Percentiles rank a stretch among this genome's conserved stretches.
Conservation (phyloP, 164 flowering plant genomes). For the Sextonia rubra region DNA sequence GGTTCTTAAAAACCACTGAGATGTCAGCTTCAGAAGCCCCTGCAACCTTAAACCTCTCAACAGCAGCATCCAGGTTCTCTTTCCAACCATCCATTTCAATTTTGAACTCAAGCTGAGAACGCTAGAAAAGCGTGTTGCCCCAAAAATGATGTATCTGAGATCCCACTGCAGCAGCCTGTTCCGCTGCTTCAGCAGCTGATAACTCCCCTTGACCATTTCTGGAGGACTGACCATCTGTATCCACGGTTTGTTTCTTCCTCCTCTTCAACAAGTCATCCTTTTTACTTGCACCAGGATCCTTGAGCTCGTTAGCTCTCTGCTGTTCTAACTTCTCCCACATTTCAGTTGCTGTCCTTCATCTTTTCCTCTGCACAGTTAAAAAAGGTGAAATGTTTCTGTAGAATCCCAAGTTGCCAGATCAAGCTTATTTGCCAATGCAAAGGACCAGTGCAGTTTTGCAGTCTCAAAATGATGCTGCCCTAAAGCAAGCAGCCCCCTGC, state of each 20-base stretch:
- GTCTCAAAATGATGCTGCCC: conserved; percentile 98
- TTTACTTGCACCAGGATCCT: conserved; percentile 66
- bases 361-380: conserved; percentile 85
- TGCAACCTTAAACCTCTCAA: conserved; percentile 87
- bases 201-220: conserved; percentile 38
- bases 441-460: conserved; percentile 98
- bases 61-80: conserved; percentile 73
- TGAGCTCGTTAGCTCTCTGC: conserved; percentile 72
- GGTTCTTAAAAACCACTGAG: conserved; percentile 72
- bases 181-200: conserved; percentile 79
- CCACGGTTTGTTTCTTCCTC: conserved; percentile 53
- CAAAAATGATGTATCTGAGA: conserved; percentile 98
- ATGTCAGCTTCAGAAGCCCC: conserved; percentile 95
- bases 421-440: conserved; percentile 71
- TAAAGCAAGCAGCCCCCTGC: conserved; percentile 80
- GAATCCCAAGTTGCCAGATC: conserved; percentile 77
- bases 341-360: conserved; percentile 86
- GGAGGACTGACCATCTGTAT: conserved; percentile 39
- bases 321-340: conserved; percentile 99
- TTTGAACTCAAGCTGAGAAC: conserved; percentile 90
- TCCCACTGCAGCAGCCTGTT: conserved; percentile 88
- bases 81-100: conserved; percentile 71
- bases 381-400: conserved; percentile 67
- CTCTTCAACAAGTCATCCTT: conserved; percentile 68
- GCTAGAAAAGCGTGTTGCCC: conserved; percentile 98